Conservation (phyloP, 2,329 filamentous ascomycete species). For the Helicocarpus griseus region DNA sequence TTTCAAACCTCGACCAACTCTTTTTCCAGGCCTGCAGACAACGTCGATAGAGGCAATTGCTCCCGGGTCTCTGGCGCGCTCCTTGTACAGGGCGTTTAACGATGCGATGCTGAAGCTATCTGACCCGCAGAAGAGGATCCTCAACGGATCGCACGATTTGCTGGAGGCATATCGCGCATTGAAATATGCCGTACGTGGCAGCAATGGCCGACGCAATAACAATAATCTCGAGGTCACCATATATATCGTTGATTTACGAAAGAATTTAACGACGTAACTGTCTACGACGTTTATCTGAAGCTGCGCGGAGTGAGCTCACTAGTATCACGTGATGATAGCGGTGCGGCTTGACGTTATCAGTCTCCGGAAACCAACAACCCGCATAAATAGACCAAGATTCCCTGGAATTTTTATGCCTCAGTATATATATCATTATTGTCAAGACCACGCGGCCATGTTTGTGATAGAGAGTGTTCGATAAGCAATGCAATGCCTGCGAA, state of each 20-base stretch:
- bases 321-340: background rate
- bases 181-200: slow-evolving; percentile 7
- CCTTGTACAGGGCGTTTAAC: slow-evolving; percentile 56
- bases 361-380: background rate
- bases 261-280: background rate
- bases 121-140: slow-evolving; percentile 88
- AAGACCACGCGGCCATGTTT: background rate
- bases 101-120: slow-evolving; percentile 81
- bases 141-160: slow-evolving; percentile 48
- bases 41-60: slow-evolving; percentile 74
- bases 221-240: slow-evolving; percentile 11
- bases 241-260: slow-evolving; percentile 1
- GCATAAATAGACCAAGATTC: background rate
- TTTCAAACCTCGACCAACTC: slow-evolving; percentile 65
- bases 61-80: slow-evolving; percentile 43
- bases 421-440: background rate
- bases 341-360: background rate
- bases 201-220: slow-evolving; percentile 16
- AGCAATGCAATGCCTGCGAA: slow-evolving; percentile 28
- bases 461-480: background rate
- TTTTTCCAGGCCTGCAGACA: slow-evolving; percentile 69
- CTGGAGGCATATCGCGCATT: slow-evolving; percentile 19
- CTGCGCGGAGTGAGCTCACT: background rate
- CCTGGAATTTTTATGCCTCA: background rate
- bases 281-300: background rate